Evolutionary conservation across 768 basidiomycete species (phyloP), one percentile per base, ranked within the genome.

Genomic region (Strobilomyces echinocephalus): DNA sequence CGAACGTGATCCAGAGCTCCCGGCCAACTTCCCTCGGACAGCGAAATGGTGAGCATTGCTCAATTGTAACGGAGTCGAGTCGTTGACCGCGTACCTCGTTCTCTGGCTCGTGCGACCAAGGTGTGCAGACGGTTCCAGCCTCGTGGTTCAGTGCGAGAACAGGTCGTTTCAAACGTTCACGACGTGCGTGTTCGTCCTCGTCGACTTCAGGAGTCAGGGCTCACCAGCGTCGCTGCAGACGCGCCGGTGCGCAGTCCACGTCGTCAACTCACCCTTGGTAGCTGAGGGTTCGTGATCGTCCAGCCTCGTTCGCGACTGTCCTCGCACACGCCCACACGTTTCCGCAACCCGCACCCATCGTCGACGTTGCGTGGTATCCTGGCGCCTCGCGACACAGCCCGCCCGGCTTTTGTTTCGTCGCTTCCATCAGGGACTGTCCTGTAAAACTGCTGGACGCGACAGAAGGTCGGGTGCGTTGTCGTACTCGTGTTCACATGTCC

Each of bases 331-430:
- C 55, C 42, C 59, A 62, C 28, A 61, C 64, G 40, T 68, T 83
- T 35, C 50, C 60, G 0, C 90, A 91, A 65, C 70, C 89, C 1
- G 77, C 85, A 0, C 81, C 92, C 0, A 79, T 95, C 34, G 77
- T 93, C 34, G 89, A 93, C 51, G 87, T 82, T 58, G 55, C 76
- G 16, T 97, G 95, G 94, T 95, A 88, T 63, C 94, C 95, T 0
- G 75, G 79, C 1, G 94, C 94, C 0, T 79, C 81, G 0, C 60
- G 69, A 1, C 60, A 64, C 8, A 75, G 84, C 41, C 80, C 82
- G 0, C 77, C 84, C 0, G 76, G 84, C 2, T 97, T 81, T 66
- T 95, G 93, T 68, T 94, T 94, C 65, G 72, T 91, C 0, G 80
- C 88, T 0, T 92, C 88, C 7, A 82, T 95, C 8, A 79, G 90